A percentile compares a stretch with the other conserved stretches of the same genome.
These are phyloP conservation scores for Pythium aquatile DNA, from an alignment of 352 stramenopile genomes.

Conservation along the genomic window DNA sequence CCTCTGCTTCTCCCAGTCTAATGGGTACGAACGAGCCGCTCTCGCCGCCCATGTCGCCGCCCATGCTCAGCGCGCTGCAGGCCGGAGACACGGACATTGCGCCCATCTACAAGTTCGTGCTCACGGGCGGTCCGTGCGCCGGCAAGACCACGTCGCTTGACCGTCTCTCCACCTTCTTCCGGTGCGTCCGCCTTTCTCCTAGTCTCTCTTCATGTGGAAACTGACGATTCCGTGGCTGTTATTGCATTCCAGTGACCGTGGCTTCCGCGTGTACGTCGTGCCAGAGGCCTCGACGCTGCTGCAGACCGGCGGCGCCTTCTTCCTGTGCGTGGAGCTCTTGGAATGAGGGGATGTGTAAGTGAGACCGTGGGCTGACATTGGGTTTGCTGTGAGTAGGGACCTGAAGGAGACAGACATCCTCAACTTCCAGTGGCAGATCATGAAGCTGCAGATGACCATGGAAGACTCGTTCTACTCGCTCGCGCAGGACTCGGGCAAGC, in stretches of 20 bases:
- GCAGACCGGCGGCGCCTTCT: constrained; percentile 91
- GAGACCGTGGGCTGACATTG: not conserved
- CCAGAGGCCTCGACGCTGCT: constrained; percentile 96
- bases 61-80: constrained; percentile 68
- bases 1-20: not conserved
- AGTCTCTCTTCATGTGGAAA: not conserved
- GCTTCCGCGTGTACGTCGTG: constrained; percentile 94
- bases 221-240: not conserved
- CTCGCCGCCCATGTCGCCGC: constrained; percentile 39
- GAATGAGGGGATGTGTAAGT: not conserved
- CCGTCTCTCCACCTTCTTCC: constrained; percentile 88
- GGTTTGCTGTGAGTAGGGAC: constrained; percentile 35
- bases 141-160: constrained; percentile 96
- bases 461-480: constrained; percentile 85
- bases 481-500: constrained; percentile 74
- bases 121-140: constrained; percentile 93
- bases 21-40: constrained; percentile 57
- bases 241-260: constrained; percentile 61
- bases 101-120: constrained; percentile 92
- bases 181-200: constrained; percentile 27
- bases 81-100: constrained; percentile 63
- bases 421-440: constrained; percentile 88
- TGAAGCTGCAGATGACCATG: constrained; percentile 81
- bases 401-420: constrained; percentile 79
- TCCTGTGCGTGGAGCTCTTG: constrained; percentile 50